Evolutionary conservation across 83 land plant genomes (phyloP), one percentile per base, ranked within the genome.

Genomic region (Isoetes engelmannii): DNA sequence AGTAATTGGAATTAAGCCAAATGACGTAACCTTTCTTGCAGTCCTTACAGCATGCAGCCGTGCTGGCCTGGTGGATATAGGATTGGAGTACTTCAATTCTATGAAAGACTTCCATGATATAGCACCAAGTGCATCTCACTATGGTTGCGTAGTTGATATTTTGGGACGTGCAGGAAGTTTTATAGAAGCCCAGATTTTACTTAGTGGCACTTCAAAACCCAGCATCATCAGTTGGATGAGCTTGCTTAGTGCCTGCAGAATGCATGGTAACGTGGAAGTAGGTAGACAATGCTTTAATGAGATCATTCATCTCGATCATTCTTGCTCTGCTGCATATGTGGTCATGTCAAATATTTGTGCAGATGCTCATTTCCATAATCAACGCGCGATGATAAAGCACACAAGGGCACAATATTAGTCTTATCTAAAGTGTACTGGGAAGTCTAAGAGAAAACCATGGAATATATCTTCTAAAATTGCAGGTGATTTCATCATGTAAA

Each of bases 211-310:
- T 8, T 15, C 55, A 5, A 9, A 69, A 55, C 71, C 71, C 19
- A 44, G 28, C 12, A n/a, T 7, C 5, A 21, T 9, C 37, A 59
- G 44, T 7, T 69, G 57, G 57, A 53, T 55, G 44, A 5, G 43
- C 19, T 15, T 69, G 18, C 71, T 69, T 6, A 15, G 71, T 57
- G 71, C 43, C 19, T 69, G 71, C 41, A 69, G 71, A 4, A n/a
- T 9, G 18, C 13, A 13, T 6, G 54, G 54, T 10, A 18, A 47
- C 12, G 20, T 48, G 46, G 69, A 67, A 4, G 21, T 47, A 5
- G 69, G 28, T n/a, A 48, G 28, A 17, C 69, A 28, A 28, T 28
- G 37, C 37, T 28, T 28, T 28, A 28, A 28, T 28, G 37, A 28
- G 37, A 28, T 28, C 37, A 28, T 28, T 28, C 37, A 28, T 28